Evolutionary conservation across 306 rosid species (phyloP), one percentile per base, ranked within the genome.

Genomic region (Trifolium dubium): DNA sequence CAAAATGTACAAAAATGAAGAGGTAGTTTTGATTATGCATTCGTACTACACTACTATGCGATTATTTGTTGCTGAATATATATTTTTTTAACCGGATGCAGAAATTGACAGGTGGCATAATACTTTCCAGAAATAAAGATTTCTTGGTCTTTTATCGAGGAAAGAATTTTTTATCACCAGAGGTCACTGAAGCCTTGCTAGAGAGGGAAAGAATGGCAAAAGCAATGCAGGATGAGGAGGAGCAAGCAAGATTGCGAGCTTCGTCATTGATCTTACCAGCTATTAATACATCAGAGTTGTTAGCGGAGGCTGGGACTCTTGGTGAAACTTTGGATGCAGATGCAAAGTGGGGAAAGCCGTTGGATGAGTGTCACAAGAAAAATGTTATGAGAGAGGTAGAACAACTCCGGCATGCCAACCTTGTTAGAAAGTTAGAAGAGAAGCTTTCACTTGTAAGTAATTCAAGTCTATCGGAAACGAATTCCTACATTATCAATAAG

Each of bases 81-180:
- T 35, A 6, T 72, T 51, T 14, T 73, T 82, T 69, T 14, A 35
- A 32, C 80, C 71, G 75, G 73, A 64, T 70, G 80, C 88, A 94
- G 99, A 90, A 75, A 88, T 79, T 94, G 89, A 94, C 99, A 4
- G 97, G 99, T 34, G 97, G 92, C 69, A 80, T 71, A 13, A 87
- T 94, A 70, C 92, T 92, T 47, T 91, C 95, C 18, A 86, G 99
- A 85, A 94, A 94, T 83, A 94, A 92, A 79, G 97, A 94, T 80
- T 94, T 94, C 82, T 75, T 94, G 79, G 99, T 94, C 81, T 89
- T 94, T 79, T 94, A 83, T 73, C 77, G 99, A 37, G 98, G 99
- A 64, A 92, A 94, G 84, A 86, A 81, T 69, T 94, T 94, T 83
- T 83, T 94, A 78, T 91, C 99, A 35, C 72, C 87, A 64, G 92